A percentile compares a stretch with the other conserved stretches of the same genome.
phyloP scores from a whole-genome alignment of 2,329 filamentous ascomycete genomes.

The Eutypa lata region DNA sequence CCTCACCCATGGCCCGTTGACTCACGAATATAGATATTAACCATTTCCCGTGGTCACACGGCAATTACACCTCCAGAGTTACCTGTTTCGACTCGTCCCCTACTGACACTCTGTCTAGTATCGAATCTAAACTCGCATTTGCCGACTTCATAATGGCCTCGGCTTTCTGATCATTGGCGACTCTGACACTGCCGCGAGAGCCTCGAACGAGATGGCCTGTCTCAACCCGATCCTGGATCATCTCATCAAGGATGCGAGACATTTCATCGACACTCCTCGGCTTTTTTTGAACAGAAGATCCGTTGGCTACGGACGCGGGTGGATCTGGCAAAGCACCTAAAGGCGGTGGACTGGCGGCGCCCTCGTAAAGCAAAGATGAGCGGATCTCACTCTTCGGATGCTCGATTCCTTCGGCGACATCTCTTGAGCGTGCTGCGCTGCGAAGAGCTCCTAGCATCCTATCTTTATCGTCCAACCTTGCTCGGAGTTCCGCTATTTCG shows the following conservation, averaged over 20 bases:
- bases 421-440: constrained; percentile 79
- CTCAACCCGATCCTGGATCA: constrained; percentile 88
- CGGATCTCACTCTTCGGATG: constrained; percentile 28
- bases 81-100: constrained; percentile 20
- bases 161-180: constrained; percentile 46
- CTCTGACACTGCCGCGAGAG: constrained; percentile 62
- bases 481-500: constrained; percentile 87
- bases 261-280: constrained; percentile 82
- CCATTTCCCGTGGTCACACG: constrained; percentile 23
- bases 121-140: constrained; percentile 33
- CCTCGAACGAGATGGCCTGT: constrained; percentile 68
- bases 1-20: constrained; percentile 14
- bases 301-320: constrained; percentile 22
- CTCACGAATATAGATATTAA: constrained; percentile 25
- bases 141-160: constrained; percentile 31
- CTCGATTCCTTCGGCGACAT: constrained; percentile 63
- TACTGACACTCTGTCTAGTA: constrained; percentile 33
- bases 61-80: constrained; percentile 23
- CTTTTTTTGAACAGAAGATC: constrained; percentile 43
- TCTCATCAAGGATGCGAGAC: constrained; percentile 90
- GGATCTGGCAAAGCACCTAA: constrained; percentile 28
- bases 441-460: constrained; percentile 86
- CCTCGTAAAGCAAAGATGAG: constrained; percentile 28
- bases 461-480: constrained; percentile 90
- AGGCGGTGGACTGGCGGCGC: constrained; percentile 30